phyloP scores from a whole-genome alignment of 2,329 filamentous ascomycete genomes.

The Arthroderma sp. region DNA sequence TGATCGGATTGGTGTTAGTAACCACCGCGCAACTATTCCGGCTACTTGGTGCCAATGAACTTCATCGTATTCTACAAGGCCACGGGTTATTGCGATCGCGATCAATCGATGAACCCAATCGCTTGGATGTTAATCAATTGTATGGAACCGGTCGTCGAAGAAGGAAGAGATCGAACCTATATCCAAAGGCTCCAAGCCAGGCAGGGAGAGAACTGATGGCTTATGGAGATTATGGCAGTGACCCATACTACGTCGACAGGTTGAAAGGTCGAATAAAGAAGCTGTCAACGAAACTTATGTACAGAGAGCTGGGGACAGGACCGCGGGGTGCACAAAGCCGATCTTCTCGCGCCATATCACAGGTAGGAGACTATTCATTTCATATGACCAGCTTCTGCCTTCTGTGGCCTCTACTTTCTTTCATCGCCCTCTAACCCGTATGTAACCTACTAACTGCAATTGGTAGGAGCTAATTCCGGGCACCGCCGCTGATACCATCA shows the following conservation, averaged over 20 bases:
- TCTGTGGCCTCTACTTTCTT: neutral
- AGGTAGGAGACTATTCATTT: slow-evolving; percentile 37
- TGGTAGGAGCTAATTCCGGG: slow-evolving; percentile 61
- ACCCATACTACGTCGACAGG: slow-evolving; percentile 43
- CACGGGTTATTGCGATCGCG: slow-evolving; percentile 24
- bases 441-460: neutral
- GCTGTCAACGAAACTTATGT: slow-evolving; percentile 59
- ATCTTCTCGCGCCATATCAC: slow-evolving; percentile 56
- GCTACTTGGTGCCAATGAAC: slow-evolving; percentile 42
- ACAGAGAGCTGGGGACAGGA: slow-evolving; percentile 67
- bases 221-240: slow-evolving; percentile 65
- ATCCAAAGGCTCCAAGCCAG: slow-evolving; percentile 75
- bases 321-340: slow-evolving; percentile 45
- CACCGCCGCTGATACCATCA: slow-evolving; percentile 67
- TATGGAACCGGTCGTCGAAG: slow-evolving; percentile 12
- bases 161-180: slow-evolving; percentile 37
- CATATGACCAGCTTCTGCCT: neutral
- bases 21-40: slow-evolving; percentile 39
- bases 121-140: neutral
- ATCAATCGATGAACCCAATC: slow-evolving; percentile 14
- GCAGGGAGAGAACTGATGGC: slow-evolving; percentile 68
- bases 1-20: slow-evolving; percentile 17
- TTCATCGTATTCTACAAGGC: slow-evolving; percentile 41
- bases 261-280: slow-evolving; percentile 46
- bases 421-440: too few species aligned